Evolutionary conservation across 192 early-diverging fungal species (phyloP).

Genomic region (Coemansia sp.): DNA sequence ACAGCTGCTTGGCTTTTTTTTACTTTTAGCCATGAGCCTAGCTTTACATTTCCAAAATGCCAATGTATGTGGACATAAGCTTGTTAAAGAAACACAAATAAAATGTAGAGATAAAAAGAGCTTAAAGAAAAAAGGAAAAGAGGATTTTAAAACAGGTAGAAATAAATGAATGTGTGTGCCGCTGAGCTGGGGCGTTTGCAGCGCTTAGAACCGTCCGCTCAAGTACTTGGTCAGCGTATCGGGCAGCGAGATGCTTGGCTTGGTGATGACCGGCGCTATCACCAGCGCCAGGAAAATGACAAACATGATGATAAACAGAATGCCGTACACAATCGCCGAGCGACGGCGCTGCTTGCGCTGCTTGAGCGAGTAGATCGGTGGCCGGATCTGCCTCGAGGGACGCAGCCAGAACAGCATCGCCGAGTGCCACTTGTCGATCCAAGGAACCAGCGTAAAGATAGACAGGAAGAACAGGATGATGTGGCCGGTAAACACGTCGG

Average conservation of each 20-base stretch:
- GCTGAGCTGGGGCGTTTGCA: no score
- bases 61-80: no score
- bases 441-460: conserved; percentile 67
- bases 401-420: conserved; percentile 82
- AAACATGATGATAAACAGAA: conserved; percentile 62
- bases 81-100: no score
- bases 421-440: conserved; percentile 70
- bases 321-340: conserved; percentile 64
- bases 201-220: conserved; percentile 44
- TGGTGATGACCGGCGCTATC: conserved; percentile 58
- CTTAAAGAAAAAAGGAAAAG: not conserved
- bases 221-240: conserved; percentile 34
- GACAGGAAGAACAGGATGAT: conserved; percentile 72
- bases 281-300: conserved; percentile 63
- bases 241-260: conserved; percentile 29
- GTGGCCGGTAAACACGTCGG: conserved; percentile 75
- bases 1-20: no score
- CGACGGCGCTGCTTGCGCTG: conserved; percentile 58
- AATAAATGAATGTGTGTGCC: no score
- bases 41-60: not conserved
- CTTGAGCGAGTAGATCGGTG: conserved; percentile 69
- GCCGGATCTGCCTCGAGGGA: conserved; percentile 72
- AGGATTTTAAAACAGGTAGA: not conserved
- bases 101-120: no score
- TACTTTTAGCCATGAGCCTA: not conserved